Evolutionary conservation across 148 eudicot species (phyloP).

Genomic region (Chenopodium album): DNA sequence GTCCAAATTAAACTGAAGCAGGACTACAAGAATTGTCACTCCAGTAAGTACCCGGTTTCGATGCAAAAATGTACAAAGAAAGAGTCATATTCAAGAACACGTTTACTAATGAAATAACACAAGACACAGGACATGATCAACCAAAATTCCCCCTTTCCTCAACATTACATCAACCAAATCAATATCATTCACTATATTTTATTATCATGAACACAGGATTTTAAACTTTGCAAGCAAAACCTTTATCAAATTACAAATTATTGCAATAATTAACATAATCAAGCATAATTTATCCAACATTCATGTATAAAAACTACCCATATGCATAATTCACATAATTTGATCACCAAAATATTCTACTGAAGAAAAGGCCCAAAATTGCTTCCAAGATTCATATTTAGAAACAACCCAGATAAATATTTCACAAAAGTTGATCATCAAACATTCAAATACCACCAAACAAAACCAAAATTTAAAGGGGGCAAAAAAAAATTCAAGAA

Average conservation of each 20-base stretch:
- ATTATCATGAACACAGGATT: background rate
- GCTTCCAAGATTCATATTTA: too few relatives aligned
- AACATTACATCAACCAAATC: background rate
- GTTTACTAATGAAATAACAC: background rate
- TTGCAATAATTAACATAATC: background rate
- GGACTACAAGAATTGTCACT: background rate
- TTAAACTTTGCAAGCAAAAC: background rate
- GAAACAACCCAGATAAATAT: background rate
- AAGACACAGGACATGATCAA: background rate
- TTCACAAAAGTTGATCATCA: background rate
- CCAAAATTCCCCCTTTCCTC: background rate
- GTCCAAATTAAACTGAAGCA: background rate
- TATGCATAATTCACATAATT: background rate
- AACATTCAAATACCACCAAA: background rate
- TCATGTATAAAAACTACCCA: constrained; percentile 10
- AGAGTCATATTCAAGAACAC: background rate
- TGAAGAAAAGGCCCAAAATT: background rate
- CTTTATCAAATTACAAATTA: background rate
- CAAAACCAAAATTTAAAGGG: background rate
- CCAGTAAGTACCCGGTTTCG: background rate
- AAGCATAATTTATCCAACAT: background rate
- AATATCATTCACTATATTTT: background rate
- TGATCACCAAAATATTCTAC: background rate
- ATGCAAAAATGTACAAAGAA: background rate
- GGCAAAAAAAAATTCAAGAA: background rate